Evolutionary conservation across 1,284 basidiomycete genomes (phyloP).

Genomic region (Boletus smithii): DNA sequence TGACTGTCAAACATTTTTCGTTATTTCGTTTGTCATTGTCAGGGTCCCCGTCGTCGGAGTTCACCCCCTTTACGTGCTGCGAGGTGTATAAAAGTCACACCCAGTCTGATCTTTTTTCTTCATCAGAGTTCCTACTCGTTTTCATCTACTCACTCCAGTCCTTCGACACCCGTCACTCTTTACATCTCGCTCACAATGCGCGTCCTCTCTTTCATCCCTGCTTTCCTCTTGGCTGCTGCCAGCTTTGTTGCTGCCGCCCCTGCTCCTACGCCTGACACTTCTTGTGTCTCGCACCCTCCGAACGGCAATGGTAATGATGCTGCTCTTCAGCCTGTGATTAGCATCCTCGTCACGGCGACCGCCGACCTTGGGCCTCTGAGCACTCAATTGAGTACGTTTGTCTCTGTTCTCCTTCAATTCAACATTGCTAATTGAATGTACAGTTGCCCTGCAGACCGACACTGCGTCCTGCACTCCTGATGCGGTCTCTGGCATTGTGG

Average conservation of each 20-base stretch:
- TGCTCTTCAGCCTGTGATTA: conserved; percentile 7
- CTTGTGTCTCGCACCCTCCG: too few species aligned
- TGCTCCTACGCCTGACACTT: neutral
- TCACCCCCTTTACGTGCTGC: neutral
- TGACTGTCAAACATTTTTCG: neutral
- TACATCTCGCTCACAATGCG: conserved; percentile 20
- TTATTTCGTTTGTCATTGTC: conserved; percentile 4
- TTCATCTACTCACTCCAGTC: neutral
- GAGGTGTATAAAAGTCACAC: conserved; percentile 18
- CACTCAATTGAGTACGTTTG: conserved; percentile 18
- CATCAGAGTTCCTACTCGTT: conserved; percentile 2
- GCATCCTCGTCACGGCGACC: too few species aligned
- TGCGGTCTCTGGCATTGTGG: too few species aligned
- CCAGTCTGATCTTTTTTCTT: neutral
- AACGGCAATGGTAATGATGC: too few species aligned
- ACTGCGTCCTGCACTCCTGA: conserved; percentile 15
- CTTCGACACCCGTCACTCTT: conserved; percentile 17
- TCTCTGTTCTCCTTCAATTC: too few species aligned
- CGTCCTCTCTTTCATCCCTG: conserved; percentile 26
- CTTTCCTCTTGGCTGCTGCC: conserved; percentile 15
- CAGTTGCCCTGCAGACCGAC: conserved; percentile 8
- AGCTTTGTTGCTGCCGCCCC: conserved; percentile 20
- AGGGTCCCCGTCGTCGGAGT: neutral
- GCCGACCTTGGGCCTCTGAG: too few species aligned
- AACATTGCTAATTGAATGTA: neutral